Percentiles rank a stretch among this genome's conserved stretches.
phyloP scores from a whole-genome alignment of 257 asterid genomes.

The Salvia rosmarinus region DNA sequence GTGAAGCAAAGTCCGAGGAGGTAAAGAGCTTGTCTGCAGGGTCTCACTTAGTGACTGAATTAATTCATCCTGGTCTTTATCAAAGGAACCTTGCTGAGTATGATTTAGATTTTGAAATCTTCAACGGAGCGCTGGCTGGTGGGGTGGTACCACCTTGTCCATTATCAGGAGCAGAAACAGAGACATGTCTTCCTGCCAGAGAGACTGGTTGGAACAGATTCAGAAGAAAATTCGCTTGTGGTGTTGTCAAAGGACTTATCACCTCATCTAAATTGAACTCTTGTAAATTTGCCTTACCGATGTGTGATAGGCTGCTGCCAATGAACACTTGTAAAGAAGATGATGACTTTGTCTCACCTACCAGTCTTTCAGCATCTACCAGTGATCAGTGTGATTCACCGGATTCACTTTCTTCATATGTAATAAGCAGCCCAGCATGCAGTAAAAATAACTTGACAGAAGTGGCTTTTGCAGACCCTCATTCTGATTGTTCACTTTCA shows the following conservation, averaged over 20 bases:
- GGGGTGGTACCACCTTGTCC: constrained; percentile 83
- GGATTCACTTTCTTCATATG: constrained; percentile 52
- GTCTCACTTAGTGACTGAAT: constrained; percentile 5
- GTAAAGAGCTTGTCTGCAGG: constrained; percentile 29
- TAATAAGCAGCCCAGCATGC: constrained; percentile 48
- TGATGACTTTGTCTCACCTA: constrained; percentile 39
- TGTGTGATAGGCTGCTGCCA: constrained; percentile 35
- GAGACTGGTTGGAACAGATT: constrained; percentile 75
- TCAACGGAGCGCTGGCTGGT: constrained; percentile 65
- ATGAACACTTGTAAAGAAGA: constrained; percentile 36
- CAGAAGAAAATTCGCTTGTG: constrained; percentile 55
- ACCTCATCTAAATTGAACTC: constrained; percentile 49
- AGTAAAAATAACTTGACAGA: constrained; percentile 40
- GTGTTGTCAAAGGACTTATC: constrained; percentile 54
- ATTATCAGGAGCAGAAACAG: constrained; percentile 55
- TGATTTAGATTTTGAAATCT: constrained; percentile 77
- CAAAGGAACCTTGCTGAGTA: constrained; percentile 59
- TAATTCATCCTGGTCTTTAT: constrained; percentile 22
- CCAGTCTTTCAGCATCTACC: constrained; percentile 45
- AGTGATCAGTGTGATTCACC: constrained; percentile 53
- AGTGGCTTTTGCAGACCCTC: constrained; percentile 36
- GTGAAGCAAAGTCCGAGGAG: constrained; percentile 28
- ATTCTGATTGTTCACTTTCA: constrained; percentile 45
- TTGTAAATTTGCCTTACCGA: constrained; percentile 17
- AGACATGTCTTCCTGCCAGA: constrained; percentile 68